Conservation (phyloP, 2,329 filamentous ascomycete genomes). For the Penicillium sp. region DNA sequence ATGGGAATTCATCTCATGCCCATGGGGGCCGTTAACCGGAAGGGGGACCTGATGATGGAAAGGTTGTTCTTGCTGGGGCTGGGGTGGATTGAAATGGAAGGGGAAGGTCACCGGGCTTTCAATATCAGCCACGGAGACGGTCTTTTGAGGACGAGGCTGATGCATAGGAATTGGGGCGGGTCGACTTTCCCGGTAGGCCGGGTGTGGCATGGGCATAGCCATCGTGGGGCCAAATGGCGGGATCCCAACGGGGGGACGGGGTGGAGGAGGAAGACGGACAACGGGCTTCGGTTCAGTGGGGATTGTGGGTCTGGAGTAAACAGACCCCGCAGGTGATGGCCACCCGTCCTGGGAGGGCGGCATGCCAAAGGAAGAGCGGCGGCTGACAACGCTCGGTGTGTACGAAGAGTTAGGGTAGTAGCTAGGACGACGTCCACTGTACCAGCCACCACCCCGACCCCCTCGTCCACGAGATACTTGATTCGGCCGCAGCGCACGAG, state of each 20-base stretch:
- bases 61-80: conserved; percentile 73
- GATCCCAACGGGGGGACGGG: conserved; percentile 33
- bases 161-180: conserved; percentile 73
- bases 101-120: conserved; percentile 73
- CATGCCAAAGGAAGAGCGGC: conserved; percentile 76
- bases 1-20: conserved; percentile 58
- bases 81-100: conserved; percentile 59
- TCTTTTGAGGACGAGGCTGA: conserved; percentile 91
- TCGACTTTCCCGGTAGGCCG: conserved; percentile 61
- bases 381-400: conserved; percentile 82
- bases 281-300: conserved; percentile 70
- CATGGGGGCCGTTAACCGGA: conserved; percentile 61
- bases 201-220: conserved; percentile 50
- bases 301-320: conserved; percentile 66
- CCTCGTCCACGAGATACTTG: conserved; percentile 72
- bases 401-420: conserved; percentile 78
- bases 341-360: conserved; percentile 70
- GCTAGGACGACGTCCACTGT: conserved; percentile 68
- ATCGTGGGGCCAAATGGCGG: conserved; percentile 24
- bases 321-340: conserved; percentile 78
- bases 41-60: conserved; percentile 94
- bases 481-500: conserved; percentile 87
- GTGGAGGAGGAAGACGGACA: conserved; percentile 75
- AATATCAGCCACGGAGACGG: conserved; percentile 89
- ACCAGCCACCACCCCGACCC: conserved; percentile 70